A percentile compares a stretch with the other conserved stretches of the same genome.
Conservation (phyloP, 2,329 filamentous ascomycete species). For the Paraphoma chrysanthemicola region DNA sequence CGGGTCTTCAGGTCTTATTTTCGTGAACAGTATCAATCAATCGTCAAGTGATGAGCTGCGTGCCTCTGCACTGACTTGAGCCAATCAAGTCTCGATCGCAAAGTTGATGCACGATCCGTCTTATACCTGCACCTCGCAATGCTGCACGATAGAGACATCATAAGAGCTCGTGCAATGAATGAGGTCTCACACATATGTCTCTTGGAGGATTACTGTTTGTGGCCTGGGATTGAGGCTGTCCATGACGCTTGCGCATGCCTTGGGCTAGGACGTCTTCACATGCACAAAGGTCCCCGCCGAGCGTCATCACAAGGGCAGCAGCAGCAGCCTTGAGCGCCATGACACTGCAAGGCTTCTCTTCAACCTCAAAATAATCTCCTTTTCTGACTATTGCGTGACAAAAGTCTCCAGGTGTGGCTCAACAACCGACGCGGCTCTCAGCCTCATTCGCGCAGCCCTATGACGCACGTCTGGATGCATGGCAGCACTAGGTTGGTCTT, state of each 20-base stretch:
- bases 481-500: conserved; percentile 51
- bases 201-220: background rate
- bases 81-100: conserved; percentile 39
- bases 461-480: conserved; percentile 50
- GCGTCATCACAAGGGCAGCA: conserved; percentile 16
- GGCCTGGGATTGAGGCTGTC: background rate
- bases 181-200: too few species aligned
- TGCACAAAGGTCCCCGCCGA: conserved; percentile 26
- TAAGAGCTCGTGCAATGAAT: too few species aligned
- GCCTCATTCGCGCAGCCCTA: conserved; percentile 34
- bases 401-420: conserved; percentile 14
- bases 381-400: background rate
- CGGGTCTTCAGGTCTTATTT: too few species aligned
- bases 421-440: conserved; percentile 23
- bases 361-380: background rate
- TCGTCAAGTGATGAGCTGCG: too few species aligned
- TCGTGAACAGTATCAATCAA: too few species aligned
- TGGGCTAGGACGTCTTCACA: conserved; percentile 34
- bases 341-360: background rate
- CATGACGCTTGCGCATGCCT: conserved; percentile 13
- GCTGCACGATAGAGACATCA: too few species aligned
- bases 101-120: conserved; percentile 7
- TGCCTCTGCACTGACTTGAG: background rate
- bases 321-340: conserved; percentile 3
- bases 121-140: too few species aligned